Evolutionary conservation across 805 yeast genomes (phyloP), one percentile per base, ranked within the genome.

Genomic region (Pichia sporocuriosa): DNA sequence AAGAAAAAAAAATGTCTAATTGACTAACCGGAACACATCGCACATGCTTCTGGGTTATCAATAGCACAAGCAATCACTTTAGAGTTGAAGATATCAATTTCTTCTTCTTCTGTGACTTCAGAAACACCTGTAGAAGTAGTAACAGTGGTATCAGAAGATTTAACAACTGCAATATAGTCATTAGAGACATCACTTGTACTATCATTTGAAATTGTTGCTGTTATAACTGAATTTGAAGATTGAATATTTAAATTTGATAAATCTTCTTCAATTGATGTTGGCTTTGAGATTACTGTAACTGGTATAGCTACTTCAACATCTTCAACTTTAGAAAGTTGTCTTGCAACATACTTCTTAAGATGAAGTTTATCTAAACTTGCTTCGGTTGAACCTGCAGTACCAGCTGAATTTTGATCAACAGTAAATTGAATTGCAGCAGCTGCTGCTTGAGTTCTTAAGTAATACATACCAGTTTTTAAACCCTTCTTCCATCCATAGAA

Each of bases 401-500:
- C 46, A 12, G 64, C 67, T 32, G 62, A 54, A 37, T 63, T 68
- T 54, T 69, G 52, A 57, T 83, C 90, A 44, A 83, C 82, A 16
- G 94, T 84, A 67, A 89, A 93, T 69, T 93, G 96, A 61, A 93
- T 93, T 39, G 97, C 96, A 43, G 96, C 90, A 39, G 96, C 81
- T 27, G 97, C 98, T 51, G 97, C 97, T 73, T 87, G 95, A 9
- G 97, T 90, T 70, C 97, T 84, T 64, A 93, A 71, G 67, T 93
- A 93, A 72, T 93, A 93, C 97, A 93, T 93, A 65, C 98, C 98
- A 19, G 98, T 93, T 76, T 93, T 93, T 63, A 93, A 77, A 48
- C 98, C 98, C 71, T 84, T 87, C 74, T 87, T 86, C 98, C 98
- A 93, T 45, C 97, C 98, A 61, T 93, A 90, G 73, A 93, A 93